Conservation (phyloP, 2,329 filamentous ascomycete genomes). For the Aschersonia sp. region DNA sequence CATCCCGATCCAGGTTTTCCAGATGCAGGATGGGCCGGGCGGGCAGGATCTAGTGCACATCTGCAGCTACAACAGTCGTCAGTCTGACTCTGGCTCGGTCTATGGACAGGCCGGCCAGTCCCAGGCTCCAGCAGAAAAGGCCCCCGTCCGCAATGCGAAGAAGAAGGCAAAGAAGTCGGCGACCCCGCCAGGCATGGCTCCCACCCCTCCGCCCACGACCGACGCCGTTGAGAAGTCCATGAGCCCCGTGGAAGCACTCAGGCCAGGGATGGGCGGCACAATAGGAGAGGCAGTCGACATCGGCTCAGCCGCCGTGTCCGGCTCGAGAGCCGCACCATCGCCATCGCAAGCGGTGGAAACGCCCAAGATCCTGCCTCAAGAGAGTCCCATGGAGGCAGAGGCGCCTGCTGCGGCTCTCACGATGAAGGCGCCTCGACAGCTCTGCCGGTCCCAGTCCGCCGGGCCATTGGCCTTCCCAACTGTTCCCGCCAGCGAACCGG, state of each 20-base stretch:
- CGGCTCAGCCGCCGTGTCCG: background rate
- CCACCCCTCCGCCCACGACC: conserved; percentile 24
- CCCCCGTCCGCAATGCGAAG: conserved; percentile 5
- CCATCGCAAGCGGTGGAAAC: conserved; percentile 1
- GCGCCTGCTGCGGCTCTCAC: background rate
- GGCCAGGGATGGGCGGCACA: background rate
- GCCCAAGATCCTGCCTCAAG: background rate
- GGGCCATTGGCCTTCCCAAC: conserved; percentile 21
- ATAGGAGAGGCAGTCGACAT: background rate
- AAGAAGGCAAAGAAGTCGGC: conserved; percentile 8
- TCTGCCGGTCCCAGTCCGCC: conserved; percentile 22
- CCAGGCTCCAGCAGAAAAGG: conserved; percentile 11
- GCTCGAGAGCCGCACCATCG: conserved; percentile 3
- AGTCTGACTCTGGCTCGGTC: conserved; percentile 5
- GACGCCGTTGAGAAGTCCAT: conserved; percentile 18
- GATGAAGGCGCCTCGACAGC: conserved; percentile 9
- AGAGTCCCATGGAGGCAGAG: background rate
- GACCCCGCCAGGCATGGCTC: conserved; percentile 13
- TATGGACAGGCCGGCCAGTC: conserved; percentile 7
- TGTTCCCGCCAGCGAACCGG: conserved; percentile 31
- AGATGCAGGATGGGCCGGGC: conserved; percentile 19
- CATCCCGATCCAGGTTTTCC: conserved; percentile 28
- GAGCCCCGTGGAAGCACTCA: conserved; percentile 10
- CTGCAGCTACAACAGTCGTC: conserved; percentile 16
- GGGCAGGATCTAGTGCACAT: conserved; percentile 22